Conservation (phyloP, 1,284 basidiomycete genomes). For the Fomitopsis palustris region DNA sequence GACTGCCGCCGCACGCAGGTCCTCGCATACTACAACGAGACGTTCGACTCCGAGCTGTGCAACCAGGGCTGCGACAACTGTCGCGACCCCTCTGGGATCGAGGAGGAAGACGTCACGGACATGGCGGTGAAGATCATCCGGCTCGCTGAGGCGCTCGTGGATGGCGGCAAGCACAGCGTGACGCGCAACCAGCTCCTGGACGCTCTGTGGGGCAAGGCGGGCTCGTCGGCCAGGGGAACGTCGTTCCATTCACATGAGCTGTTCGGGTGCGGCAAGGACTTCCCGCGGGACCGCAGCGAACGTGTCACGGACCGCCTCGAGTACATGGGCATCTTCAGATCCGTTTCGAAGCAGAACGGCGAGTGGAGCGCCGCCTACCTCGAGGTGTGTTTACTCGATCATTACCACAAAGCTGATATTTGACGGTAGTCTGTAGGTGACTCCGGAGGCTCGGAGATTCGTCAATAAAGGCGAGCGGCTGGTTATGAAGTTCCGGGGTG, state of each 20-base stretch:
- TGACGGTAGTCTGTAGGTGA: background rate
- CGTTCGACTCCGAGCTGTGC: constrained; percentile 48
- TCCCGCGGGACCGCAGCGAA: constrained; percentile 52
- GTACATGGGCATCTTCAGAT: constrained; percentile 36
- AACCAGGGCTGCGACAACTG: constrained; percentile 76
- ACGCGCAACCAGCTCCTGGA: constrained; percentile 49
- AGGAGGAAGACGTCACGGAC: constrained; percentile 48
- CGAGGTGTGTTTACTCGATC: constrained; percentile 17
- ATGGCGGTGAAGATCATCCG: constrained; percentile 55
- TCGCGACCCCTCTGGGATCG: constrained; percentile 38
- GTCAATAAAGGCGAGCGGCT: background rate
- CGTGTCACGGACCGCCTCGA: constrained; percentile 60
- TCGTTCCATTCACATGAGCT: constrained; percentile 44
- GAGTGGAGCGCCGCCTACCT: constrained; percentile 31
- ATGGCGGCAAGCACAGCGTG: constrained; percentile 17
- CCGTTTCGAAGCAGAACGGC: constrained; percentile 24
- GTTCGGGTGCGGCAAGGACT: constrained; percentile 52
- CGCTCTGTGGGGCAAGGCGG: constrained; percentile 62
- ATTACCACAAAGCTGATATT: too few relatives aligned
- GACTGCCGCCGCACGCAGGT: constrained; percentile 89
- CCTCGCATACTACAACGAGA: constrained; percentile 62
- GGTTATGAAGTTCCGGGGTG: constrained; percentile 1
- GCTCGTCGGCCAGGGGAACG: constrained; percentile 43
- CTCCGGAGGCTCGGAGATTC: constrained; percentile 1
- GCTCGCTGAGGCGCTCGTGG: constrained; percentile 30